Evolutionary conservation across 2,329 filamentous ascomycete genomes (phyloP).

Genomic region (Colletotrichum acutatum): DNA sequence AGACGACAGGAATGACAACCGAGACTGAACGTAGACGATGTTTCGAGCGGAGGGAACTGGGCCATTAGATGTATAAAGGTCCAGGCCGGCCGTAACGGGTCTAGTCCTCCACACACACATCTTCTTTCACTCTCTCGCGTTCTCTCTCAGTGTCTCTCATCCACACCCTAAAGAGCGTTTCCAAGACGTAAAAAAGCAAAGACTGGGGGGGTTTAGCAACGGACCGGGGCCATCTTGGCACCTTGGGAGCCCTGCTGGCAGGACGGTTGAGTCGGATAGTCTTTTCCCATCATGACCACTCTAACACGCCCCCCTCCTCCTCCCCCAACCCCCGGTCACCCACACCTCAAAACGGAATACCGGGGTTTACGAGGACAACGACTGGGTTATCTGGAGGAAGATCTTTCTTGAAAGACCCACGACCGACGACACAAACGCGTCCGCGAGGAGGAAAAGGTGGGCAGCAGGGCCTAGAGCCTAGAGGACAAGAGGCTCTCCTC

Average conservation of each 20-base stretch:
- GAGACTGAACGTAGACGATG: background rate
- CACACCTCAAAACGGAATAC: background rate
- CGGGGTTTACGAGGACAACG: background rate
- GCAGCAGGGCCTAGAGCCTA: too few relatives aligned
- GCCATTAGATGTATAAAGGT: conserved; percentile 15
- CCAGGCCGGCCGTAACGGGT: background rate
- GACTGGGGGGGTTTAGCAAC: conserved; percentile 8
- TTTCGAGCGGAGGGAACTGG: background rate
- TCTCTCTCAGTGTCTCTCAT: too few relatives aligned
- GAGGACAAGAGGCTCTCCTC: background rate
- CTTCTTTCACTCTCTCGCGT: too few relatives aligned
- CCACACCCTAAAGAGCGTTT: background rate
- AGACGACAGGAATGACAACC: background rate
- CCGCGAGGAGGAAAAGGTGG: background rate
- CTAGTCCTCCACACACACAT: background rate
- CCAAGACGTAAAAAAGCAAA: background rate
- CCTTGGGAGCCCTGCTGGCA: conserved; percentile 6
- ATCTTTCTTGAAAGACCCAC: background rate
- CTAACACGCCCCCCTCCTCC: background rate
- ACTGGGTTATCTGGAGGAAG: background rate
- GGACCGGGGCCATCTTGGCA: conserved; percentile 14
- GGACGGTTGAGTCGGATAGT: conserved; percentile 5
- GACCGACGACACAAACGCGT: background rate
- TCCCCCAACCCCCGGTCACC: too few relatives aligned
- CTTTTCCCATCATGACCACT: background rate